Base-by-base conservation (phyloP, 2,329 filamentous ascomycete species). In the Monilinia polystroma region DNA sequence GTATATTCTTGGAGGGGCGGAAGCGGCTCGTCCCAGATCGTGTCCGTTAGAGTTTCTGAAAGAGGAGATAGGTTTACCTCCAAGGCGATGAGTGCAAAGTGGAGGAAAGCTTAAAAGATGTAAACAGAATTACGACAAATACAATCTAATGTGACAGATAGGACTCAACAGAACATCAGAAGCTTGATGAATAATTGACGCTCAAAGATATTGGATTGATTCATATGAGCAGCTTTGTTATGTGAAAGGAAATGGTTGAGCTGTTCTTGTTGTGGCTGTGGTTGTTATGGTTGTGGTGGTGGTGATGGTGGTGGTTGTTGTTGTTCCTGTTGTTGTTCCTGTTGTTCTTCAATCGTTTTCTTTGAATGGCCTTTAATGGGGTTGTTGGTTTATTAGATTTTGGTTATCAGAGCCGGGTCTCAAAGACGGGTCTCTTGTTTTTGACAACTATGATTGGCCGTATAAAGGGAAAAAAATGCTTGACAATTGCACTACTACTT, bases 1-100 rank as follows among this genome's bases (percentile, higher is more conserved):
- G n/a, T 45, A 49, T 35, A 38, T 38, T 20, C 45, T 41, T 12
- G 23, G 58, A 29, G 29, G 58, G 29, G 49, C 29, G 57, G 45
- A 60, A 60, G 29, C 45, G n/a, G 20, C 20, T 60, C 43, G 57
- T 60, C 45, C 43, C 57, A 51, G 29, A 49, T 38, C n/a, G 43
- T 38, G 38, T 60, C 4, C 7, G 57, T 51, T 60, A 16, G 47
- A 60, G 29, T 51, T 51, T 23, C n/a, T 38, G 45, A 60, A 60
- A 38, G 58, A n/a, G 20, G 12, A 23, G 45, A 14, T 38, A 49
- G 29, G 45, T 38, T 51, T 49, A 20, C 29, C n/a, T 38, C 45
- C 51, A 60, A 60, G 43, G 26, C 18, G 8, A 38, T 32, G 32
- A 6, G 45, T 51, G 8, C 23, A 51, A 26, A 43, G 58, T 7